Percentiles rank a stretch among this genome's conserved stretches.
These are phyloP conservation scores for Phanerochaete carnosa DNA, from an alignment of 768 basidiomycete genomes.

Conservation along the genomic window DNA sequence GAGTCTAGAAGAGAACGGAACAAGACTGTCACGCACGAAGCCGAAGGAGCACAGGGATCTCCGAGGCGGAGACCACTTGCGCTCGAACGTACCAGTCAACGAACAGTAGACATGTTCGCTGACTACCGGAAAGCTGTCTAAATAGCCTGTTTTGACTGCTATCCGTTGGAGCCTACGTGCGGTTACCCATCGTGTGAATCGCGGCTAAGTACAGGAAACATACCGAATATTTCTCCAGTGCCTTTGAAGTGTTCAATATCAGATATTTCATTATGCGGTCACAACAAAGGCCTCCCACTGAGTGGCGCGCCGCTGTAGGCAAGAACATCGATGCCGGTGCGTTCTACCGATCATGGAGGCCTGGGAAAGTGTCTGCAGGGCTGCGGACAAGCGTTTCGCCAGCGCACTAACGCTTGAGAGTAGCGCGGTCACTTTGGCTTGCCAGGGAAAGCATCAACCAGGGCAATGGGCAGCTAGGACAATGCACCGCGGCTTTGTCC, in stretches of 20 bases:
- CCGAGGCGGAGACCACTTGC: background rate
- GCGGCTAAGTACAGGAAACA: too few species aligned
- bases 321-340: background rate
- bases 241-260: background rate
- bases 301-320: too few species aligned
- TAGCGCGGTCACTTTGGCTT: background rate
- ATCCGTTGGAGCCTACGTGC: too few species aligned
- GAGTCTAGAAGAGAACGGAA: too few species aligned
- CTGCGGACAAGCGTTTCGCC: background rate
- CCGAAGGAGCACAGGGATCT: background rate
- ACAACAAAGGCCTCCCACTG: too few species aligned
- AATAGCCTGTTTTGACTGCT: background rate
- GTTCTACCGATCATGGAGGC: background rate
- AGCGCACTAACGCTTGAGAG: background rate
- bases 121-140: background rate
- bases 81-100: background rate
- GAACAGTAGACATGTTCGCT: background rate
- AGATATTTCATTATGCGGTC: too few species aligned
- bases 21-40: too few species aligned
- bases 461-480: background rate
- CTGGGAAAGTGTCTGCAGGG: background rate
- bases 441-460: background rate
- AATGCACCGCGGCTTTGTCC: background rate
- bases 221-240: background rate
- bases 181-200: too few species aligned